A percentile compares a stretch with the other conserved stretches of the same genome.
Evolutionary conservation across 306 rosid species (phyloP).

Genomic region (Parietaria judaica): DNA sequence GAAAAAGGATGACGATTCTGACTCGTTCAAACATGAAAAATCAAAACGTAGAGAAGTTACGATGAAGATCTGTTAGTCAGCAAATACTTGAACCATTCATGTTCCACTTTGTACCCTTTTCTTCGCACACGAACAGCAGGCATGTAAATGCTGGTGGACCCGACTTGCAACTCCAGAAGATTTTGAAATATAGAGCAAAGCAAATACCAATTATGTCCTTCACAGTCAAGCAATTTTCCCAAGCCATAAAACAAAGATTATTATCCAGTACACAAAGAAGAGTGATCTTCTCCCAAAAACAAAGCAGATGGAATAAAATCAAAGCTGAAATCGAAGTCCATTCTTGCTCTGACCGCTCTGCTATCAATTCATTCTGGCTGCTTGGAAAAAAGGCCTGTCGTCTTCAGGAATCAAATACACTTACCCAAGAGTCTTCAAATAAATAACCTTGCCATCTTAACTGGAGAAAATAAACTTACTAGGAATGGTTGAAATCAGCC

Average conservation of each 20-base stretch:
- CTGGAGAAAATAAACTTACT: constrained; percentile 7
- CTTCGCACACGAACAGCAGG: not conserved
- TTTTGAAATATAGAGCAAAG: constrained; percentile 12
- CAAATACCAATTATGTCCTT: not conserved
- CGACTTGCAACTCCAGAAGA: constrained; percentile 15
- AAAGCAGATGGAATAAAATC: too few relatives aligned
- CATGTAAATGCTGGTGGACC: constrained; percentile 14
- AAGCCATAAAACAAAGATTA: not conserved
- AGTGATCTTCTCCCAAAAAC: not conserved
- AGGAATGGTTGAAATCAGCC: constrained; percentile 9
- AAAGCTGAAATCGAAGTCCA: not conserved
- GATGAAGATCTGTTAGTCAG: constrained; percentile 2
- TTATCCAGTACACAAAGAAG: not conserved
- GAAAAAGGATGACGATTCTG: constrained; percentile 14
- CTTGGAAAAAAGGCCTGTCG: too few relatives aligned
- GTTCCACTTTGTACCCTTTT: not conserved
- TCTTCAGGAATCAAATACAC: not conserved
- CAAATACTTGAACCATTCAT: not conserved
- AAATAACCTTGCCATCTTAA: constrained; percentile 6
- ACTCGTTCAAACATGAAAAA: constrained; percentile 1
- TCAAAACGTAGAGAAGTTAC: constrained; percentile 19
- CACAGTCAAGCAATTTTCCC: not conserved
- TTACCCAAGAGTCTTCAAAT: not conserved
- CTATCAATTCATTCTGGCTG: not conserved
- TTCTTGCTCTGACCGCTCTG: not conserved